Conservation (phyloP, 306 rosid species). For the Trifolium dubium region DNA sequence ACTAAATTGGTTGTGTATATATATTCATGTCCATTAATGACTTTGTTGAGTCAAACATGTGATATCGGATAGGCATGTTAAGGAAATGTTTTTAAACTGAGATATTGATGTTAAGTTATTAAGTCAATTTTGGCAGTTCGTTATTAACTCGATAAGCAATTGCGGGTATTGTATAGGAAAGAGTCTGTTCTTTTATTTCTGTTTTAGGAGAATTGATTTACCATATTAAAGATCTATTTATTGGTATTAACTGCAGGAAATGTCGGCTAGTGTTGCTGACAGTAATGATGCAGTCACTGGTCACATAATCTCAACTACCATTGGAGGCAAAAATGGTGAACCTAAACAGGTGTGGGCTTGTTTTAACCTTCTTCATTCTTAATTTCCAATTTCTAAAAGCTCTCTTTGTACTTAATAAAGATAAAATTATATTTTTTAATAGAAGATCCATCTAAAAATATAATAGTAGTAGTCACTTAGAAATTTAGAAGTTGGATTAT, state of each 20-base stretch:
- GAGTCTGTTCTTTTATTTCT: slow-evolving; percentile 25
- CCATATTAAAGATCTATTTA: slow-evolving; percentile 26
- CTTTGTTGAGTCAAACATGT: slow-evolving; percentile 15
- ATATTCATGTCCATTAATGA: slow-evolving; percentile 32
- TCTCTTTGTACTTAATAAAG: not conserved
- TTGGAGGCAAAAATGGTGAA: slow-evolving; percentile 95
- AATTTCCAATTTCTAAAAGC: slow-evolving; percentile 2
- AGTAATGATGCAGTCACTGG: slow-evolving; percentile 89
- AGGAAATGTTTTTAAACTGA: slow-evolving; percentile 17
- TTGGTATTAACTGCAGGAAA: slow-evolving; percentile 68
- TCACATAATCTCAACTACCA: slow-evolving; percentile 91
- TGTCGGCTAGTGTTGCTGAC: slow-evolving; percentile 69
- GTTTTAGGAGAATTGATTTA: slow-evolving; percentile 12
- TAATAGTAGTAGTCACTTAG: not conserved
- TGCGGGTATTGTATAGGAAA: slow-evolving; percentile 24
- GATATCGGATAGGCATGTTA: slow-evolving; percentile 11
- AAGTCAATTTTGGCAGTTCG: slow-evolving; percentile 19
- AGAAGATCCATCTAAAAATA: slow-evolving; percentile 3
- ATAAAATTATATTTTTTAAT: not conserved
- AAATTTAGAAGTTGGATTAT: slow-evolving; percentile 11
- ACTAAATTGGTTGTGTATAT: slow-evolving; percentile 28
- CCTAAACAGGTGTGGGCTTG: slow-evolving; percentile 72
- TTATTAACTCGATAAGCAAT: slow-evolving; percentile 9
- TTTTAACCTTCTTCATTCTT: slow-evolving; percentile 30
- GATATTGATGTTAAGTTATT: slow-evolving; percentile 28